phyloP scores from a whole-genome alignment of 164 flowering plant species.

The Taxillus chinensis region DNA sequence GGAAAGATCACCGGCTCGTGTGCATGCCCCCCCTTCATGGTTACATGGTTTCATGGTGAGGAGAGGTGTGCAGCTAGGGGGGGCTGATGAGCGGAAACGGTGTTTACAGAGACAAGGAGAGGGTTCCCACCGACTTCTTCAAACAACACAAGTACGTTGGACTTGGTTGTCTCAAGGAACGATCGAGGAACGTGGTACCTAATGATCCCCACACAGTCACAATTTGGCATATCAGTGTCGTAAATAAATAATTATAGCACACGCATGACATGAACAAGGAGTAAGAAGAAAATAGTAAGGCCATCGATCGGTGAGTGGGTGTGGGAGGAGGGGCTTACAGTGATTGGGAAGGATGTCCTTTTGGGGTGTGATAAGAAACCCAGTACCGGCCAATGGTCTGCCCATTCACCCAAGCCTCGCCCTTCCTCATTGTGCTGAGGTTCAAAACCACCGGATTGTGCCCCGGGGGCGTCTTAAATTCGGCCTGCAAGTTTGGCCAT shows the following conservation, averaged over 20 bases:
- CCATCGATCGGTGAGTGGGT: too few relatives aligned
- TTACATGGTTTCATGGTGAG: too few relatives aligned
- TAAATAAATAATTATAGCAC: neutral
- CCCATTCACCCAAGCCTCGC: slow-evolving; percentile 34
- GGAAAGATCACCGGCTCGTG: too few relatives aligned
- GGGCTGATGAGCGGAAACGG: slow-evolving; percentile 6
- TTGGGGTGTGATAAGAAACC: slow-evolving; percentile 5
- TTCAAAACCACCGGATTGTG: slow-evolving; percentile 22
- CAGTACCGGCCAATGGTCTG: slow-evolving; percentile 33
- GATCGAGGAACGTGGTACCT: slow-evolving; percentile 29
- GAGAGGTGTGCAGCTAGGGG: too few relatives aligned
- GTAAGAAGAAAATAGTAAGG: too few relatives aligned
- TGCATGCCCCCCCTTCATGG: too few relatives aligned
- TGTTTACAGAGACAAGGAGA: slow-evolving; percentile 13
- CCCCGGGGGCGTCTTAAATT: slow-evolving; percentile 23
- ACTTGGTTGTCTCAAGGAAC: slow-evolving; percentile 11
- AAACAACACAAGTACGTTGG: neutral
- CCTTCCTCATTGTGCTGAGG: slow-evolving; percentile 29
- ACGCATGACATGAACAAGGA: too few relatives aligned
- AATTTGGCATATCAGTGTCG: neutral
- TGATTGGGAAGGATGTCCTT: neutral
- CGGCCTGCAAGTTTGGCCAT: slow-evolving; percentile 8
- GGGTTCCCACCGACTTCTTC: slow-evolving; percentile 23
- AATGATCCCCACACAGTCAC: neutral
- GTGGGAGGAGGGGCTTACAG: neutral